Percentiles rank a stretch among this genome's conserved stretches.
These are phyloP conservation scores for Sodiomyces alkalinus DNA, from an alignment of 2,329 filamentous ascomycete species.

Conservation along the genomic window DNA sequence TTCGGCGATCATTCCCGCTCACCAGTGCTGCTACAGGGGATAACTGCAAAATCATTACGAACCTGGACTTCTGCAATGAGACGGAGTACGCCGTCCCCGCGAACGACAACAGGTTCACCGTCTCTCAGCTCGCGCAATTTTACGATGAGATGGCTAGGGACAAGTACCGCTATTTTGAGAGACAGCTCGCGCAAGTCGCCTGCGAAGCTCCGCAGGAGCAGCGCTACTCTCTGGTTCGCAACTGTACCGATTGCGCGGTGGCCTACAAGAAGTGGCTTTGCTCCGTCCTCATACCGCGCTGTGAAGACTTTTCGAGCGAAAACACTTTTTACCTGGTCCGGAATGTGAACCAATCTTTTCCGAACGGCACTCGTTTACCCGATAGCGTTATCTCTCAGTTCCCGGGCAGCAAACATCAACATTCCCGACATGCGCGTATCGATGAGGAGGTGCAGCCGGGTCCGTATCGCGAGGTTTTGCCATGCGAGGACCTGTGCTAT, in stretches of 20 bases:
- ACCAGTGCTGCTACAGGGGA: no score
- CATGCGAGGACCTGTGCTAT: conserved; percentile 80
- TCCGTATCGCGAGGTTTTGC: conserved; percentile 85
- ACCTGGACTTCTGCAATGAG: conserved; percentile 77
- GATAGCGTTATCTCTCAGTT: conserved; percentile 16
- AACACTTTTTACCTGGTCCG: conserved; percentile 33
- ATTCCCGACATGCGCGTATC: conserved; percentile 57
- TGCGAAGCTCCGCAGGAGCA: conserved; percentile 64
- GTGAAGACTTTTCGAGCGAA: conserved; percentile 61
- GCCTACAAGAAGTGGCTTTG: conserved; percentile 96
- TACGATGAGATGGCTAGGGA: conserved; percentile 63
- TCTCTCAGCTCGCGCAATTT: conserved; percentile 45
- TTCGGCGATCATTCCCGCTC: no score
- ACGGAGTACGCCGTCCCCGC: conserved; percentile 85
- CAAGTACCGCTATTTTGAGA: conserved; percentile 65
- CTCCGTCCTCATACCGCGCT: conserved; percentile 81
- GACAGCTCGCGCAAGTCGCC: conserved; percentile 67
- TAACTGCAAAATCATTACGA: conserved; percentile 75
- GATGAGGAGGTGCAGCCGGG: conserved; percentile 60
- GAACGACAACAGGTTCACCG: conserved; percentile 47
- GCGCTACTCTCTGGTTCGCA: conserved; percentile 66
- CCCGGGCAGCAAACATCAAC: conserved; percentile 25
- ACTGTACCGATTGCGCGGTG: conserved; percentile 57
- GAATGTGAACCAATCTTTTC: conserved; percentile 55
- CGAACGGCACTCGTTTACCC: conserved; percentile 46